Evolutionary conservation across 139 green algal species (phyloP), one percentile per base, ranked within the genome.

Genomic region (Chlorella sp.): DNA sequence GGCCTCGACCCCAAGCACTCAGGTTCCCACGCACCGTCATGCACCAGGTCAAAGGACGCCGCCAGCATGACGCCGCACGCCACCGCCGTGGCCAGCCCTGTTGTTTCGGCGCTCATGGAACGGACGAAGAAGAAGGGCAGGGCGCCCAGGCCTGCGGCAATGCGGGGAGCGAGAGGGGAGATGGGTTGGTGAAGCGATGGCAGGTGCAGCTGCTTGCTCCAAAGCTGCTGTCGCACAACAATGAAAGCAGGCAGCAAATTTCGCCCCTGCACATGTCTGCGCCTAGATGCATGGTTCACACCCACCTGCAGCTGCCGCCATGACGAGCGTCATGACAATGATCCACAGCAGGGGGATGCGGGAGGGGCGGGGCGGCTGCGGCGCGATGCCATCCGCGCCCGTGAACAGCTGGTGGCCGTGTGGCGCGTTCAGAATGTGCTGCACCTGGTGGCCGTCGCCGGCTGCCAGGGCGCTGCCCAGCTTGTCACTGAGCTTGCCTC

Each of bases 11-110:
- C n/a, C n/a, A n/a, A n/a, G n/a, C n/a, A n/a, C n/a, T n/a, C n/a
- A n/a, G n/a, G n/a, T n/a, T n/a, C n/a, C n/a, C n/a, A 23, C 74
- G 93, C 94, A 65, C 91, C 92, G 85, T 99, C 97, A 65, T 97
- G 93, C 18, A 99, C 84, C 25, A 99, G 92, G 80, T 98, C 97
- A 87, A 99, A 99, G 78, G 88, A 95, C 18, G 95, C 96, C 2
- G 97, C 96, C 44, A 99, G 87, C 97, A 99, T 99, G 39, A 99
- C 97, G 1, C 97, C 97, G 75, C 95, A 98, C 16, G 97, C 97
- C 2, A 99, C 84, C 6, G 97, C 96, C 76, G 98, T 98, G 62
- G 96, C 94, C 28, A 98, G 79, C 47, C 93, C 97, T 4, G 91
- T 87, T 87, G 88, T 93, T 18, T 55, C 64, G 16, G 70, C 62